Conservation (phyloP, 169 alveolate genomes). For the Cryptosporidium meleagridis region DNA sequence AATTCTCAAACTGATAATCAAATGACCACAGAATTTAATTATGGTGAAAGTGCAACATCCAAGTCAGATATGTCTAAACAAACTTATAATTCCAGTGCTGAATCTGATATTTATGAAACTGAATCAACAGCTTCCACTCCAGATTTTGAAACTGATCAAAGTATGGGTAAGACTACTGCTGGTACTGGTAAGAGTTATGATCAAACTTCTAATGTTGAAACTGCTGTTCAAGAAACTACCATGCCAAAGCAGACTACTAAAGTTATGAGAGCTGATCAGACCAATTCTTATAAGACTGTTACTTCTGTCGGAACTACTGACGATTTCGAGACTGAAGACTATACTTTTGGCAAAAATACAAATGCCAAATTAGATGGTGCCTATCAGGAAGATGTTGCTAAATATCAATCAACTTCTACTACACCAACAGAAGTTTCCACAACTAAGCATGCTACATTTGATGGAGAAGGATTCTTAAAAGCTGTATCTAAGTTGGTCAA, state of each 20-base stretch:
- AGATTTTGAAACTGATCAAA: neutral
- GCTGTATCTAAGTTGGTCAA: slow-evolving; percentile 55
- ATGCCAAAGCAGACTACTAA: neutral
- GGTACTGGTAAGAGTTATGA: neutral
- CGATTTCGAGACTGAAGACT: neutral
- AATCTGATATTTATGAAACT: neutral
- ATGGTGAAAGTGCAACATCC: neutral
- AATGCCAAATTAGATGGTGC: neutral
- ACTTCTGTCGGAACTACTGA: neutral
- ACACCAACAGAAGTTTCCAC: neutral
- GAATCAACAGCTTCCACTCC: neutral
- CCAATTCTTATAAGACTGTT: neutral
- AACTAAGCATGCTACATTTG: neutral
- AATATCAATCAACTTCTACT: neutral
- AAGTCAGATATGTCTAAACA: too few relatives aligned
- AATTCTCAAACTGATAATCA: neutral
- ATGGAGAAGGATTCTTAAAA: slow-evolving; percentile 36
- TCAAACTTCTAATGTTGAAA: neutral
- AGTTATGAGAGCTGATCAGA: neutral
- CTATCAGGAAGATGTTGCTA: neutral
- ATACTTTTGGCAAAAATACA: neutral
- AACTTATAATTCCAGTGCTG: neutral
- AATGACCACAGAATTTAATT: neutral
- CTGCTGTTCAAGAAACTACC: neutral
- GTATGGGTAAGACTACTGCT: neutral